Evolutionary conservation across 2,329 filamentous ascomycete species (phyloP).

Genomic region (Paraconiothyrium brasiliense): DNA sequence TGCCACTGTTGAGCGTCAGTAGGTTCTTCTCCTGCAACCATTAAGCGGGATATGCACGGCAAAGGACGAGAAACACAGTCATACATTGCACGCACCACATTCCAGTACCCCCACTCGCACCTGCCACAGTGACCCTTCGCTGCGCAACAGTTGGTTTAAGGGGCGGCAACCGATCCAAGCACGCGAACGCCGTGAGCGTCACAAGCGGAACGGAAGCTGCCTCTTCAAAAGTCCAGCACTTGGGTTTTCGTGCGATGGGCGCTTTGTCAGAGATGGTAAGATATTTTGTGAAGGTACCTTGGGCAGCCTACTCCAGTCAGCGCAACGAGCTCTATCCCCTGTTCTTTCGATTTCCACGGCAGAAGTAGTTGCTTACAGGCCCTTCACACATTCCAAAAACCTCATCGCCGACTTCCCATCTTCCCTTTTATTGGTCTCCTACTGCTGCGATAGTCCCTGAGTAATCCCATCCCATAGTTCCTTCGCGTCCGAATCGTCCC

Average conservation of each 20-base stretch:
- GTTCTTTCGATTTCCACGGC: neutral
- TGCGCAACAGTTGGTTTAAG: slow-evolving; percentile 15
- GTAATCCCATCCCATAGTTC: slow-evolving; percentile 57
- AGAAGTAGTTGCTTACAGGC: slow-evolving; percentile 16
- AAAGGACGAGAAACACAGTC: slow-evolving; percentile 38
- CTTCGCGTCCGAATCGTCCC: slow-evolving; percentile 30
- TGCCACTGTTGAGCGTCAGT: slow-evolving; percentile 35
- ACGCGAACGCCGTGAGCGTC: slow-evolving; percentile 49
- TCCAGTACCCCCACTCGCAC: slow-evolving; percentile 45
- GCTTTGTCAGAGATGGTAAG: slow-evolving; percentile 30
- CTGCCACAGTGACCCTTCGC: slow-evolving; percentile 38
- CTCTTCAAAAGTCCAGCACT: slow-evolving; percentile 27
- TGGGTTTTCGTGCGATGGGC: slow-evolving; percentile 38
- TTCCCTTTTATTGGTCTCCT: slow-evolving; percentile 24
- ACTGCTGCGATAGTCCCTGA: slow-evolving; percentile 53
- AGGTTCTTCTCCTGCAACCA: neutral
- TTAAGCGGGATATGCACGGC: neutral
- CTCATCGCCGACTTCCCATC: slow-evolving; percentile 35
- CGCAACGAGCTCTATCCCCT: neutral
- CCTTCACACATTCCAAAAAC: slow-evolving; percentile 38
- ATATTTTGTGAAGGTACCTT: slow-evolving; percentile 42
- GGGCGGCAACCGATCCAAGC: slow-evolving; percentile 38
- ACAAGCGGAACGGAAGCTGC: slow-evolving; percentile 50
- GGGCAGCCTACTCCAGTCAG: slow-evolving; percentile 23
- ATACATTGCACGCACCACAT: slow-evolving; percentile 49